These are phyloP conservation scores for Zygoascus biomembranicola DNA, from an alignment of 805 yeast genomes.

Conservation along the genomic window DNA sequence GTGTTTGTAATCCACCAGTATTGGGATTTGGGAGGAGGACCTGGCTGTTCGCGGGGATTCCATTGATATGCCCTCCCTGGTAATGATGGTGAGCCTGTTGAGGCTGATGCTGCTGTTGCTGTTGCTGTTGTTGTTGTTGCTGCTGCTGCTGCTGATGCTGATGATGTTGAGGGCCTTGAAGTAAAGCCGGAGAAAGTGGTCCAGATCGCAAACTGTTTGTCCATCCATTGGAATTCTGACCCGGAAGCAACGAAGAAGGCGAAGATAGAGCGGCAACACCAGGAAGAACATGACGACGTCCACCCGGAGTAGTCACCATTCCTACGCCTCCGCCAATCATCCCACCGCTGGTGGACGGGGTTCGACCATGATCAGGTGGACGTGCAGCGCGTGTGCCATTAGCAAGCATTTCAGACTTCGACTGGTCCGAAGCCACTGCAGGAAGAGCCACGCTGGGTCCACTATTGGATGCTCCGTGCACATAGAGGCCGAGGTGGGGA, in stretches of 20 bases:
- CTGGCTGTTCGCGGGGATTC: neutral
- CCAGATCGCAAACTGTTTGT: constrained; percentile 25
- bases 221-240: constrained; percentile 15
- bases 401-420: neutral
- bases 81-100: neutral
- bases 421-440: neutral
- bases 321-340: constrained; percentile 5
- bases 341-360: constrained; percentile 1
- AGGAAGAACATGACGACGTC: constrained; percentile 19
- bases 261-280: constrained; percentile 23
- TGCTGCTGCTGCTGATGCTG: constrained; percentile 7
- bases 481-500: neutral
- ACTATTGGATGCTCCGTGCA: neutral
- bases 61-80: neutral
- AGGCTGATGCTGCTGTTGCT: neutral
- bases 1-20: constrained; percentile 1
- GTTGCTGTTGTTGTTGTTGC: constrained; percentile 37
- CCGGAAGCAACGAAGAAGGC: constrained; percentile 19
- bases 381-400: neutral
- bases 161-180: constrained; percentile 25
- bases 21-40: neutral
- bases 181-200: constrained; percentile 32
- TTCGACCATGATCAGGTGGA: neutral
- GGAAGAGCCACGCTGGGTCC: neutral
- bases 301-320: constrained; percentile 19